Conservation (phyloP, 108 stramenopile genomes). For the Cyclostephanos invisitatus region DNA sequence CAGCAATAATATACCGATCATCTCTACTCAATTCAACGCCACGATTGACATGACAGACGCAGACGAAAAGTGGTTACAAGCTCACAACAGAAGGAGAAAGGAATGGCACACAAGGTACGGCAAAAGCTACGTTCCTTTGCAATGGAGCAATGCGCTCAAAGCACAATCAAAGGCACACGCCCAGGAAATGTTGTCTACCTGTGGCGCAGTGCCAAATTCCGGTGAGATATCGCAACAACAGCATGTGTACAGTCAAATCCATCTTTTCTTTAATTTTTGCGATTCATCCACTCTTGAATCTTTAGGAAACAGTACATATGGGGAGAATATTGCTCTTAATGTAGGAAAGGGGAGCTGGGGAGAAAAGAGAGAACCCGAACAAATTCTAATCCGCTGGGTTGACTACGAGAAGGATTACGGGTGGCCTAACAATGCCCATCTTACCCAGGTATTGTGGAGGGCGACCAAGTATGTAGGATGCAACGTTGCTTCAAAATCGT, state of each 20-base stretch:
- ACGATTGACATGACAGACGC: slow-evolving; percentile 5
- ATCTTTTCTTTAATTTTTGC: background rate
- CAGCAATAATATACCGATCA: background rate
- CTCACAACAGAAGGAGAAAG: slow-evolving; percentile 33
- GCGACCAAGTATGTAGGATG: slow-evolving; percentile 40
- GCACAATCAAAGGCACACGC: slow-evolving; percentile 10
- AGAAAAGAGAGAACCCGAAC: background rate
- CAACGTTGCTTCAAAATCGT: slow-evolving; percentile 26
- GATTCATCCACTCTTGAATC: background rate
- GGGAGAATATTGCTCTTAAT: slow-evolving; percentile 24
- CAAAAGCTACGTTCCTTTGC: slow-evolving; percentile 27
- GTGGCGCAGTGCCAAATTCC: background rate
- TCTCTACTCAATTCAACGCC: background rate
- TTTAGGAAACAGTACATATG: slow-evolving; percentile 20
- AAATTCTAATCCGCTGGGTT: slow-evolving; percentile 11
- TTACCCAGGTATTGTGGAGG: slow-evolving; percentile 47
- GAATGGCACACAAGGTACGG: slow-evolving; percentile 24
- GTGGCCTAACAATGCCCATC: background rate
- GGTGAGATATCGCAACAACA: slow-evolving; percentile 5
- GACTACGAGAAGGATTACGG: background rate
- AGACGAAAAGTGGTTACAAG: slow-evolving; percentile 22
- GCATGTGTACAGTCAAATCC: background rate
- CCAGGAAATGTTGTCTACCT: background rate
- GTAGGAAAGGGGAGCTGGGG: slow-evolving; percentile 7
- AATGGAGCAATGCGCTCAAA: slow-evolving; percentile 21